Base-by-base conservation (phyloP, 1,284 basidiomycete species). In the Ceratorhiza oryzae-sativae region DNA sequence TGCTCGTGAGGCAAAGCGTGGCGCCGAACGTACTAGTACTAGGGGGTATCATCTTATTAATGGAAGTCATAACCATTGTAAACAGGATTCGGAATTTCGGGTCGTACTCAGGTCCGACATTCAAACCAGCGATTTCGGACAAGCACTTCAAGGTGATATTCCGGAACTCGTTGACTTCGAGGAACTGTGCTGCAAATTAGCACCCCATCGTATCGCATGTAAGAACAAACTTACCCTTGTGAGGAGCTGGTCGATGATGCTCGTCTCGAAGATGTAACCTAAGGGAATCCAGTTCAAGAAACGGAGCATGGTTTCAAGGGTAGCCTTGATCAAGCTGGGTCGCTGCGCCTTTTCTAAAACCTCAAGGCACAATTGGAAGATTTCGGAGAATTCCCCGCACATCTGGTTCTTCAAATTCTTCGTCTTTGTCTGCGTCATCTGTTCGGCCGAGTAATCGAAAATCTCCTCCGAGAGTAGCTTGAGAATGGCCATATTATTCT, bases 261-360 rank as follows among this genome's bases (percentile, higher is more conserved):
- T 94, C 0, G 97, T 99, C 84, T 99, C 97, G 77, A 99, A 99
- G 77, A 99, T 98, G 81, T 97, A 99, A 30, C 97, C 97, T 55
- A 99, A 84, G 59, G 97, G 97, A 79, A 99, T 99, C 97, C 97
- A 99, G 82, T 98, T 98, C 77, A 99, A 84, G 87, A 99, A 99
- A 72, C 95, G 87, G 73, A 99, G 85, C 49, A 99, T 86, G 0
- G 97, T 99, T 81, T 99, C 97, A 75, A 99, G 85, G 2, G 97
- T 99, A 9, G 93, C 94, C 82, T 89, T 95, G 84, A 99, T 97
- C 72, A 99, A 83, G 34, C 94, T 95, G 1, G 95, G 90, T 84
- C 98, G 99, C 79, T 95, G 91, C n/a, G 97, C 97, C 82, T 98
- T 97, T 79, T 96, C 95, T 53, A 99, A 85, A 41, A 99, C 95